phyloP scores from a whole-genome alignment of 805 yeast genomes.

The Monosporozyma aquatica region DNA sequence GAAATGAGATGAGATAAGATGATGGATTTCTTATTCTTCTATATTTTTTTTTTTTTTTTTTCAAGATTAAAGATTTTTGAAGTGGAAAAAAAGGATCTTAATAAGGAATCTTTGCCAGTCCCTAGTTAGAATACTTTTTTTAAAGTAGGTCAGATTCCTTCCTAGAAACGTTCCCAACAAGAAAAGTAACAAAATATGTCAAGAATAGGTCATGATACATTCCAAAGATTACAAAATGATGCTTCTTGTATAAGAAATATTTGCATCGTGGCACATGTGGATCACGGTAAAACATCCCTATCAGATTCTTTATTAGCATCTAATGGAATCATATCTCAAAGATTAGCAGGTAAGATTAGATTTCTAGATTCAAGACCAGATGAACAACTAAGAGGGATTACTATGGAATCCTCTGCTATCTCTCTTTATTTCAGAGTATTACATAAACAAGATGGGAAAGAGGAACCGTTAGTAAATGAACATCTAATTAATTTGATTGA shows the following conservation, averaged over 20 bases:
- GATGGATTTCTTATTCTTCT: no score
- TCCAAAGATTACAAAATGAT: constrained; percentile 58
- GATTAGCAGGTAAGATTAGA: constrained; percentile 91
- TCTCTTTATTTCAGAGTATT: constrained; percentile 80
- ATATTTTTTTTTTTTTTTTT: no score
- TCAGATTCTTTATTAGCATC: constrained; percentile 89
- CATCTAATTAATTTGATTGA: constrained; percentile 86
- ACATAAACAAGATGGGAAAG: constrained; percentile 34
- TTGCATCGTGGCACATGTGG: constrained; percentile 95
- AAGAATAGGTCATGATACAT: constrained; percentile 56
- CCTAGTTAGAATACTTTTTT: background rate
- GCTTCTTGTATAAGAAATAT: constrained; percentile 73
- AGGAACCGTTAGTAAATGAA: constrained; percentile 52
- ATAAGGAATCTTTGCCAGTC: background rate
- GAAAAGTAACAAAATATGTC: constrained; percentile 20
- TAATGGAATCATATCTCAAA: constrained; percentile 90
- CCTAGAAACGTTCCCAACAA: no score
- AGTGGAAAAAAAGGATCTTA: background rate
- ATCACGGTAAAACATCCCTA: constrained; percentile 94
- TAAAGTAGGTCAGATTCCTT: no score
- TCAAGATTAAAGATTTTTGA: background rate
- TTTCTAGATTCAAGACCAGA: constrained; percentile 90
- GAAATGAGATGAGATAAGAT: background rate
- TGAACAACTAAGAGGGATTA: constrained; percentile 91
- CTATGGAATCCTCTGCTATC: constrained; percentile 95